Evolutionary conservation across 2,329 filamentous ascomycete species (phyloP).

Genomic region (Pseudopyrenochaeta lycopersici): DNA sequence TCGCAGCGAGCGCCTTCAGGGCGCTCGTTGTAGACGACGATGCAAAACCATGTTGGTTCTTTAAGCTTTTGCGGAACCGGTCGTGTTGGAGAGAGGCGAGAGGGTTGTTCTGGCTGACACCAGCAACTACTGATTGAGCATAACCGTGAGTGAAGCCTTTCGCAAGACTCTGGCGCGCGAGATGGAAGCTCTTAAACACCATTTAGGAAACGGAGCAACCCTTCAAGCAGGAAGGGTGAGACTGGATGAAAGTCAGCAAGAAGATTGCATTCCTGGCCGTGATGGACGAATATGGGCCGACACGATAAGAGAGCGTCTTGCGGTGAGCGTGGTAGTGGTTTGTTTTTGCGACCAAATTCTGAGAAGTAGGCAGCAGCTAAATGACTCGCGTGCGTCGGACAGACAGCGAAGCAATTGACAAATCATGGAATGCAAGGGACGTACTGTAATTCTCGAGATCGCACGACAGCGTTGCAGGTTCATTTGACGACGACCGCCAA

Average conservation of each 20-base stretch:
- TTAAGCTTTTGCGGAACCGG: slow-evolving; percentile 59
- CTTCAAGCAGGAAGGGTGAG: slow-evolving; percentile 66
- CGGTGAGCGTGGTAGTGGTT: background rate
- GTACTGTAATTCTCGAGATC: slow-evolving; percentile 69
- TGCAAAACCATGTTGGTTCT: slow-evolving; percentile 82
- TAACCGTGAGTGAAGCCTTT: slow-evolving; percentile 98
- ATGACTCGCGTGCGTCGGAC: slow-evolving; percentile 20
- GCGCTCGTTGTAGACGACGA: slow-evolving; percentile 48
- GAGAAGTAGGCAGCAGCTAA: slow-evolving; percentile 28
- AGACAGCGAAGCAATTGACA: slow-evolving; percentile 8
- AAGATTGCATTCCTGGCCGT: slow-evolving; percentile 4
- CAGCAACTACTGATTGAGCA: slow-evolving; percentile 96
- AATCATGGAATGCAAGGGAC: slow-evolving; percentile 36
- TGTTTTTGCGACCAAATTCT: slow-evolving; percentile 7
- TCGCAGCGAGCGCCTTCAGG: slow-evolving; percentile 42
- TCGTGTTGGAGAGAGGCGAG: slow-evolving; percentile 61
- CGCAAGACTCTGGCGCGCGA: slow-evolving; percentile 96
- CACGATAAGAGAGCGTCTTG: slow-evolving; percentile 21
- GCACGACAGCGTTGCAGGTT: slow-evolving; percentile 83
- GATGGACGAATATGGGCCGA: slow-evolving; percentile 22
- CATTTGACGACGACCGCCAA: slow-evolving; percentile 96
- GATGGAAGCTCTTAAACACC: slow-evolving; percentile 76
- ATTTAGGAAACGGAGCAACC: slow-evolving; percentile 83
- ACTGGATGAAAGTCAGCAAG: slow-evolving; percentile 45
- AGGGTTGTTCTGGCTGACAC: slow-evolving; percentile 69